Conservation (phyloP, 2,329 filamentous ascomycete species). For the Fusarium agapanthi region DNA sequence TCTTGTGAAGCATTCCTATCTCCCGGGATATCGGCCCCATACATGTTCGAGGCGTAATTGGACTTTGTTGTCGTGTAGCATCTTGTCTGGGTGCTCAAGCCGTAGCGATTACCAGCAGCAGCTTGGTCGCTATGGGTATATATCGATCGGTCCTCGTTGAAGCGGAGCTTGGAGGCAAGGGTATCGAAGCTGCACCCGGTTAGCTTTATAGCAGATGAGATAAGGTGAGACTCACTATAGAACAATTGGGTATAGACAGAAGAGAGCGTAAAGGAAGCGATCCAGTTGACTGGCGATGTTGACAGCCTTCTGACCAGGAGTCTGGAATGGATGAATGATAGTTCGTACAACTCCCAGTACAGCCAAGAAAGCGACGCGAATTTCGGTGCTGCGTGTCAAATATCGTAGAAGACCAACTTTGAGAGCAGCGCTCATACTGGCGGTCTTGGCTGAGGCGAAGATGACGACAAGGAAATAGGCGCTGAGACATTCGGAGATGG, state of each 20-base stretch:
- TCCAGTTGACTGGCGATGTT: slow-evolving; percentile 50
- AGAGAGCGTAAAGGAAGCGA: slow-evolving; percentile 51
- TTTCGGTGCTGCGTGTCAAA: slow-evolving; percentile 51
- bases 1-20: slow-evolving; percentile 22
- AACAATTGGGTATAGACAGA: slow-evolving; percentile 52
- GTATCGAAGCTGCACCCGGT: slow-evolving; percentile 41
- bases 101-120: not conserved
- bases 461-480: slow-evolving; percentile 51
- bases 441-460: slow-evolving; percentile 45
- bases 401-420: slow-evolving; percentile 49
- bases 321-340: slow-evolving; percentile 52
- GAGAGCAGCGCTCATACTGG: slow-evolving; percentile 36
- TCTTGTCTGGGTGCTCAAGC: slow-evolving; percentile 15
- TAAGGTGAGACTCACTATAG: slow-evolving; percentile 44
- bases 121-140: slow-evolving; percentile 13
- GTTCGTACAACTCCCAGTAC: slow-evolving; percentile 50
- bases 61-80: slow-evolving; percentile 10
- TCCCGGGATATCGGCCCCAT: not conserved
- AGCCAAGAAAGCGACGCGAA: slow-evolving; percentile 49
- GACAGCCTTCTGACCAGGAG: slow-evolving; percentile 47
- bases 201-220: not conserved
- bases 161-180: slow-evolving; percentile 45
- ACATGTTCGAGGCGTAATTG: slow-evolving; percentile 7
- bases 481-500: slow-evolving; percentile 51
- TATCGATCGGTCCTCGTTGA: slow-evolving; percentile 23